Evolutionary conservation across 805 yeast genomes (phyloP).

Genomic region (Wickerhamomyces bovis): DNA sequence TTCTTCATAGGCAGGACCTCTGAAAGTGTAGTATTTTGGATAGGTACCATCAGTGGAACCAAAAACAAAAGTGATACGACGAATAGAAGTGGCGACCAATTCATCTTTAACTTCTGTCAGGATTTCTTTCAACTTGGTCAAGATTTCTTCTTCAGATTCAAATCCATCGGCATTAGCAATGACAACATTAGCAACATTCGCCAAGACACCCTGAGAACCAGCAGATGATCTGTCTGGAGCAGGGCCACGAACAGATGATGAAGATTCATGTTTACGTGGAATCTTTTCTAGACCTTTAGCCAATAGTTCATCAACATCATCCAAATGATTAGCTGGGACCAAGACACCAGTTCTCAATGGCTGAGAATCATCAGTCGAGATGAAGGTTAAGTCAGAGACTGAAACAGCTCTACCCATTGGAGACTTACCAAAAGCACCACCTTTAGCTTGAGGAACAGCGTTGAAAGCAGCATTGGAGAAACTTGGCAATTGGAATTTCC

Average conservation of each 20-base stretch:
- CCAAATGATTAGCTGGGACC: slow-evolving; percentile 75
- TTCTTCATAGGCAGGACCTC: slow-evolving; percentile 79
- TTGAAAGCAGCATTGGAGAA: slow-evolving; percentile 67
- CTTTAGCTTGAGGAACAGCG: slow-evolving; percentile 49
- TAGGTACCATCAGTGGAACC: slow-evolving; percentile 80
- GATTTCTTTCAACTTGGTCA: slow-evolving; percentile 56
- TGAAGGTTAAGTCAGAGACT: slow-evolving; percentile 84
- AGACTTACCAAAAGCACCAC: slow-evolving; percentile 34
- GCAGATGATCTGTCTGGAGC: slow-evolving; percentile 41
- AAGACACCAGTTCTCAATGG: slow-evolving; percentile 81
- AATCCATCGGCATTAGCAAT: slow-evolving; percentile 72
- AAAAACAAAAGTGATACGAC: slow-evolving; percentile 89
- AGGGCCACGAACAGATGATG: slow-evolving; percentile 33
- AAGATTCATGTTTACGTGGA: slow-evolving; percentile 40
- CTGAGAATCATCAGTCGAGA: slow-evolving; percentile 61
- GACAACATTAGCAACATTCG: slow-evolving; percentile 80
- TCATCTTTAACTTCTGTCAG: slow-evolving; percentile 67
- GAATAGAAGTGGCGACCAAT: slow-evolving; percentile 62
- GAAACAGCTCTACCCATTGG: slow-evolving; percentile 80
- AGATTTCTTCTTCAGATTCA: slow-evolving; percentile 60
- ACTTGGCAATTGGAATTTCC: slow-evolving; percentile 85
- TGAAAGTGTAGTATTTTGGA: slow-evolving; percentile 94
- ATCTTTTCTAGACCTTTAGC: slow-evolving; percentile 67
- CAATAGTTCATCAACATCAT: slow-evolving; percentile 83
- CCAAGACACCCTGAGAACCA: slow-evolving; percentile 34